phyloP scores from a whole-genome alignment of 352 stramenopile genomes.

The Globisporangium alternatum region DNA sequence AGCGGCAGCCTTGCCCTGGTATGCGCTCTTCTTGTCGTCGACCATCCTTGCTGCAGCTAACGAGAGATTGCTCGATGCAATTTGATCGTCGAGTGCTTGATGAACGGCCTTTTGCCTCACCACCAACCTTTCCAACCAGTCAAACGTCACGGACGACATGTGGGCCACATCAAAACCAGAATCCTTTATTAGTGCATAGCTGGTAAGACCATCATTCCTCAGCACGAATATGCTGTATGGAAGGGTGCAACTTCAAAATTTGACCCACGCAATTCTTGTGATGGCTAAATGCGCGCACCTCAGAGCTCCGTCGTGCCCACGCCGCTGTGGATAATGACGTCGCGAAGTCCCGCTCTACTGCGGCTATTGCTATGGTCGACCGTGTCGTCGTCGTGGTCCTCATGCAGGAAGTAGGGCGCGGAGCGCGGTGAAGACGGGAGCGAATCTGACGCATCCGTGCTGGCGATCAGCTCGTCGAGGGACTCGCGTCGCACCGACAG shows the following conservation, averaged over 20 bases:
- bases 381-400: neutral
- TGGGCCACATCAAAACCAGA: neutral
- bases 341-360: neutral
- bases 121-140: constrained; percentile 19
- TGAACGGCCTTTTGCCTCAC: constrained; percentile 12
- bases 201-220: neutral
- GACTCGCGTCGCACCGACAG: neutral
- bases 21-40: constrained; percentile 18
- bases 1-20: constrained; percentile 14
- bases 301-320: constrained; percentile 7
- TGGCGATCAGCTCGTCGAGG: constrained; percentile 1
- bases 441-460: neutral
- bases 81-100: constrained; percentile 10
- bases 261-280: neutral
- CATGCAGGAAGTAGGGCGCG: constrained; percentile 6
- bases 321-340: neutral
- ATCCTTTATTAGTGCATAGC: neutral
- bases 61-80: constrained; percentile 3
- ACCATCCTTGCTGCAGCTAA: constrained; percentile 12
- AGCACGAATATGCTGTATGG: neutral
- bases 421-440: constrained; percentile 2
- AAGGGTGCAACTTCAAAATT: constrained; percentile 1
- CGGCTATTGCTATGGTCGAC: neutral
- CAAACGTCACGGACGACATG: neutral
- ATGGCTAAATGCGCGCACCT: neutral